Evolutionary conservation across 129 eudicot species (phyloP), one percentile per base, ranked within the genome.

Genomic region (Logfia minima): DNA sequence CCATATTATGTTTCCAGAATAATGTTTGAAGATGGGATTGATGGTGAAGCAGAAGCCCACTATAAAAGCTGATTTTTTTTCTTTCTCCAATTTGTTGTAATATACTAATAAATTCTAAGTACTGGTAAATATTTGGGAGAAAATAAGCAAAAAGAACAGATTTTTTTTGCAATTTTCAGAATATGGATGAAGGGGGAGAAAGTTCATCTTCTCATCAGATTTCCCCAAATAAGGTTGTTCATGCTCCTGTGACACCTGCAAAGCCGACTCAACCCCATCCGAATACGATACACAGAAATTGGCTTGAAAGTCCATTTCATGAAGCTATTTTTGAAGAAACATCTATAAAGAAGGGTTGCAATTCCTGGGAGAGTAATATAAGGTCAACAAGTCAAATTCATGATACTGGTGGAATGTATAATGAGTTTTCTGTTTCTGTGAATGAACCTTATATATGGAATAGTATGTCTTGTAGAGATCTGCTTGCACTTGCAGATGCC

Each of bases 191-290:
- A 60, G 80, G 67, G 22, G 68, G 75, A 51, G 83, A 81, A 82
- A 71, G 75, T 53, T 80, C 84, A 68, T 63, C 63, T 77, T 80
- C 87, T 34, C 32, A 66, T 1, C 70, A 82, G 18, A 62, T 75
- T 7, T 61, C 48, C 72, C 83, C 72, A 76, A 71, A 71, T 58
- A 84, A 80, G 80, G 77, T 69, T 39, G 78, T 69, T 66, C 83
- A 92, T 87, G 81, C 75, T 81, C 93, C 98, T 0, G 70, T n/a
- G 29, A 90, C 96, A 66, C 93, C 98, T 8, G 85, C 80, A 43
- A 90, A 87, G 79, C 90, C 86, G 64, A 51, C 35, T 18, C 23
- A 37, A 26, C 14, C 82, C 45, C 72, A 66, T 23, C 63, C 58
- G 62, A 48, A 51, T 23, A 80, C 71, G 83, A 87, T 77, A 81